These are phyloP conservation scores for Exophiala bonariae DNA, from an alignment of 2,329 filamentous ascomycete genomes.

Conservation along the genomic window DNA sequence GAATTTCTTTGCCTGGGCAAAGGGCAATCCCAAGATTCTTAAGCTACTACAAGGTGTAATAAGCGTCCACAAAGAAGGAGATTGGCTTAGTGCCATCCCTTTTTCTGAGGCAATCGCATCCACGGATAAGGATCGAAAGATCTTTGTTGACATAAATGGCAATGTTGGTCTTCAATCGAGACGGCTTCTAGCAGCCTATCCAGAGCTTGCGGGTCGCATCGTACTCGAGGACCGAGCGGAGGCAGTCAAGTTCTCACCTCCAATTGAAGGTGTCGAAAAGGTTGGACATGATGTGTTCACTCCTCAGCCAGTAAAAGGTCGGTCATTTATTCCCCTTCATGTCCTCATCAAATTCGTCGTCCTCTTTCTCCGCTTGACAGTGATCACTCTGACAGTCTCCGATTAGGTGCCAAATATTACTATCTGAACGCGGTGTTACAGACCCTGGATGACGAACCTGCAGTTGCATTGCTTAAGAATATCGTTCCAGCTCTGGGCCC, in stretches of 20 bases:
- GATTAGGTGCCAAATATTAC: constrained; percentile 29
- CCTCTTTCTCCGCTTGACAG: background rate
- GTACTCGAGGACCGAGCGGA: constrained; percentile 40
- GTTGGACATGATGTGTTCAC: constrained; percentile 32
- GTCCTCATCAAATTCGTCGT: no score
- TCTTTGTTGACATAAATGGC: constrained; percentile 25
- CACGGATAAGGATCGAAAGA: background rate
- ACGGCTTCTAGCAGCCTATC: constrained; percentile 9
- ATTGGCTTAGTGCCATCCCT: constrained; percentile 8
- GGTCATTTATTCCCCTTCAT: no score
- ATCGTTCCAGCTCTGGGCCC: constrained; percentile 34
- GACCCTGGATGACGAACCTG: constrained; percentile 29
- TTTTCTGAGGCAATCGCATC: background rate
- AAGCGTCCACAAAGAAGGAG: constrained; percentile 1
- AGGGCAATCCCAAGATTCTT: constrained; percentile 2
- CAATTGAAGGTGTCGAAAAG: constrained; percentile 21
- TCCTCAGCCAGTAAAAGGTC: constrained; percentile 31
- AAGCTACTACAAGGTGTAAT: constrained; percentile 8
- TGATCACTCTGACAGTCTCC: background rate
- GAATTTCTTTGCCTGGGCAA: constrained; percentile 9
- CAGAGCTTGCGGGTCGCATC: constrained; percentile 11
- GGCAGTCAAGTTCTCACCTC: constrained; percentile 29
- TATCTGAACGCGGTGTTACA: constrained; percentile 31
- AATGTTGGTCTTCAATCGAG: constrained; percentile 11
- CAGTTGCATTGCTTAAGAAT: constrained; percentile 34